A percentile compares a stretch with the other conserved stretches of the same genome.
These are phyloP conservation scores for Adansonia digitata DNA, from an alignment of 345 rosid species.

Conservation along the genomic window DNA sequence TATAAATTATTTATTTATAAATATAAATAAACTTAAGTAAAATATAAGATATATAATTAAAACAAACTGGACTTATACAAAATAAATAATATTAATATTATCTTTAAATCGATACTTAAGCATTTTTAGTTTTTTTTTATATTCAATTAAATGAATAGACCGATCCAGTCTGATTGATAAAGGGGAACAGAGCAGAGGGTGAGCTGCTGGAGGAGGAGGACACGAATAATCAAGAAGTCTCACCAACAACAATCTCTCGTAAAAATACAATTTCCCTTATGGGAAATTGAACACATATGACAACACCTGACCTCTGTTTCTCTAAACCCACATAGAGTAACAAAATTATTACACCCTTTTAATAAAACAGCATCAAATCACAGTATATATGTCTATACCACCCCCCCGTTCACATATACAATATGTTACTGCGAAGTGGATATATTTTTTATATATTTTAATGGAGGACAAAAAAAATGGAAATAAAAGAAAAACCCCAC, in stretches of 20 bases:
- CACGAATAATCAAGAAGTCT: background rate
- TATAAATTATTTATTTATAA: too few relatives aligned
- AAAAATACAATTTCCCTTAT: constrained; percentile 9
- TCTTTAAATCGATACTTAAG: too few relatives aligned
- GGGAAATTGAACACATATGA: constrained; percentile 29
- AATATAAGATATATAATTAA: too few relatives aligned
- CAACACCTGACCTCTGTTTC: constrained; percentile 22
- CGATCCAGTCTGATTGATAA: too few relatives aligned
- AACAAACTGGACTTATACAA: too few relatives aligned
- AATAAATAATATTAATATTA: too few relatives aligned
- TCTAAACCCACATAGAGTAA: constrained; percentile 8
- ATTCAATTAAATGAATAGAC: too few relatives aligned
- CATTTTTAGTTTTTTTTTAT: too few relatives aligned
- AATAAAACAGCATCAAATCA: too few relatives aligned
- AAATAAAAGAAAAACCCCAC: constrained; percentile 3
- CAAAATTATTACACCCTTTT: background rate
- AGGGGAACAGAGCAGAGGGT: background rate
- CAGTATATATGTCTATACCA: too few relatives aligned
- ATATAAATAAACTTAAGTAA: too few relatives aligned
- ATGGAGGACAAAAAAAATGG: background rate
- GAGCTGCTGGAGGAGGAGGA: constrained; percentile 8
- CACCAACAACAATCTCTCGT: background rate
- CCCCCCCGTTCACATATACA: too few relatives aligned
- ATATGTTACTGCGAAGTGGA: background rate
- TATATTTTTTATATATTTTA: background rate